Base-by-base conservation (phyloP, 2,329 filamentous ascomycete species). In the Clonostachys rhizophaga region DNA sequence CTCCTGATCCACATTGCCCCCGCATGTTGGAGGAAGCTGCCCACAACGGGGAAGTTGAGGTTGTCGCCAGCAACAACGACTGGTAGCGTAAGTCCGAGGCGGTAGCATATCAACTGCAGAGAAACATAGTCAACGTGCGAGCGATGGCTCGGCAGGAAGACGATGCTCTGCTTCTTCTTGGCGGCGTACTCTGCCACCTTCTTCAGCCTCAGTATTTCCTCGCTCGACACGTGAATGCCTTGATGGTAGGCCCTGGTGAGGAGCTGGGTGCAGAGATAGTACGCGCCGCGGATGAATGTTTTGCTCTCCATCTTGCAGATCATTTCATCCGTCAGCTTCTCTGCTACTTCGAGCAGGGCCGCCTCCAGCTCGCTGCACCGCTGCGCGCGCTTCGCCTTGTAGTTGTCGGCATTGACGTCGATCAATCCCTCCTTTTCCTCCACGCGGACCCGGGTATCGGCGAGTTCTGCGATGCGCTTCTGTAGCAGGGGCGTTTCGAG, bases 251-350 rank as follows among this genome's bases (percentile, higher is more conserved):
- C 92, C 50, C 94, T 76, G 5, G 92, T 95, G 51, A 97, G 74
- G 42, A 97, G 75, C 67, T 97, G 92, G 2, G 91, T 95, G 43
- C 76, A 76, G 37, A 96, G 62, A 63, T 96, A 99, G 64, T 97
- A 97, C 42, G 94, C 92, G 20, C 89, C 83, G 43, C 94, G 77
- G 55, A 99, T 96, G 61, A 97, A 97, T 3, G 81, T 74, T 63
- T 91, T 95, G 74, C 87, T 95, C 67, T 99, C 94, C 78, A 97
- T 92, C 69, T 99, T 99, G 79, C 92, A 97, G 52, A 99, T 96
- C 94, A 99, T 97, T 52, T 86, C 83, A 61, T 96, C 90, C 20
- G 91, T 89, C 79, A 94, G 85, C 54, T 86, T 84, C 53, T 94
- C 89, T 5, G 89, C 87, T 5, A 96, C 85, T 60, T 96, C 84